Base-by-base conservation (phyloP, 1,139 yeast species). In the Pichia cactophila region DNA sequence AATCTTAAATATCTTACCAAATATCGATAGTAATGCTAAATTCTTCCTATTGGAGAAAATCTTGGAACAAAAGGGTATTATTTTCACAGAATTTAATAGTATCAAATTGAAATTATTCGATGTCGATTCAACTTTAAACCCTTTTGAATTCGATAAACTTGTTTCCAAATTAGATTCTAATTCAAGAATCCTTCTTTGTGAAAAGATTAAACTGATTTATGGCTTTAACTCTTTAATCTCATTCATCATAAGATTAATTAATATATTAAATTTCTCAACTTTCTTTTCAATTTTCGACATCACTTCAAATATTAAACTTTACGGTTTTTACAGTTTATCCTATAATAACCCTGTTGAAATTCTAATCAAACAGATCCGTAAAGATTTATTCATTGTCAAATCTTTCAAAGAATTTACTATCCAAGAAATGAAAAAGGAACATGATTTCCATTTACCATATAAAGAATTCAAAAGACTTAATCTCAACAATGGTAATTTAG, bases 371-470 rank as follows among this genome's bases (percentile, higher is more conserved):
- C 63, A 61, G 50, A 59, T 60, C 33, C 54, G 63, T 47, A 57
- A 59, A 46, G 63, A 60, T 48, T 49, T 61, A 28, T 61, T 59
- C 39, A 55, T 59, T 40, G 60, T 61, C 26, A 61, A 61, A 47
- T 60, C 64, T 23, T 61, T 60, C 41, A 60, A 59, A 41, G 63
- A 60, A 50, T 61, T 58, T 38, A 59, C 63, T 4, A 54, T 55
- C n/a, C 61, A 59, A 43, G 64, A 61, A 49, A 58, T 60, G 63
- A 61, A 60, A 47, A 57, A 54, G 36, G 63, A 60, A 45, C 64
- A 60, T 48, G 64, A 61, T 49, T 61, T 61, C 47, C 64, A 61
- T 54, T 54, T 61, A 35, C 64, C 64, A 17, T 60, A 61, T 42
- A 61, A 61, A 45, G 64, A 61, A 41, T 61, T 61, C 41, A 59